Evolutionary conservation across 148 eudicot species (phyloP).

Genomic region (Dysphania ambrosioides): DNA sequence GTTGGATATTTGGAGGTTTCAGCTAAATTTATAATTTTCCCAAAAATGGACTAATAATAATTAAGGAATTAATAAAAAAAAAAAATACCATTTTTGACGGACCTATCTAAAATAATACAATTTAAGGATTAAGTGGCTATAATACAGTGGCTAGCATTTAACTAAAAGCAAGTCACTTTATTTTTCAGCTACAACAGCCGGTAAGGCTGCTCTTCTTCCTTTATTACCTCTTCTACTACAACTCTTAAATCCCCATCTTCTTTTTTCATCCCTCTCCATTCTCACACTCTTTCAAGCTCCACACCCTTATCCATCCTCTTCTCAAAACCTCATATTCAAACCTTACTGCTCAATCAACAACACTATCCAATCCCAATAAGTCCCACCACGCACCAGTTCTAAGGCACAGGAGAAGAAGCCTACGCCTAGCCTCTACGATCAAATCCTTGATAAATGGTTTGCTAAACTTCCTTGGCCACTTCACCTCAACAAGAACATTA

Average conservation of each 20-base stretch:
- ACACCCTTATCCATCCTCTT: neutral
- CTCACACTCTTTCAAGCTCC: constrained; percentile 23
- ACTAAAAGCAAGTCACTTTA: no score
- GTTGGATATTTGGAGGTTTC: no score
- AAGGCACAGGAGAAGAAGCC: constrained; percentile 45
- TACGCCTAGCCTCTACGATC: constrained; percentile 73
- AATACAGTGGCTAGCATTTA: no score
- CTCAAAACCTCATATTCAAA: constrained; percentile 37
- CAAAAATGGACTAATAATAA: no score
- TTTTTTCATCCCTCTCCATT: constrained; percentile 15
- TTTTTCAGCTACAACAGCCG: no score
- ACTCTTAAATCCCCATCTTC: constrained; percentile 24
- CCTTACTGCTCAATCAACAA: constrained; percentile 35
- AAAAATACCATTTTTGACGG: no score
- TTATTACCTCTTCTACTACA: no score
- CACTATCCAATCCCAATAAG: constrained; percentile 12
- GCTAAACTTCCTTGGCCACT: constrained; percentile 73
- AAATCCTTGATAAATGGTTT: constrained; percentile 84
- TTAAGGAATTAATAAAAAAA: no score
- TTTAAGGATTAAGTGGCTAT: no score
- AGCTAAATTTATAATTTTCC: neutral
- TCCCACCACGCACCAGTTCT: neutral
- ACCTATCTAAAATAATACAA: no score
- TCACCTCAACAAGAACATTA: constrained; percentile 19
- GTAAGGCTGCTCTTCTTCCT: no score